Base-by-base conservation (phyloP, 305 asterid species). In the Lippia alba region DNA sequence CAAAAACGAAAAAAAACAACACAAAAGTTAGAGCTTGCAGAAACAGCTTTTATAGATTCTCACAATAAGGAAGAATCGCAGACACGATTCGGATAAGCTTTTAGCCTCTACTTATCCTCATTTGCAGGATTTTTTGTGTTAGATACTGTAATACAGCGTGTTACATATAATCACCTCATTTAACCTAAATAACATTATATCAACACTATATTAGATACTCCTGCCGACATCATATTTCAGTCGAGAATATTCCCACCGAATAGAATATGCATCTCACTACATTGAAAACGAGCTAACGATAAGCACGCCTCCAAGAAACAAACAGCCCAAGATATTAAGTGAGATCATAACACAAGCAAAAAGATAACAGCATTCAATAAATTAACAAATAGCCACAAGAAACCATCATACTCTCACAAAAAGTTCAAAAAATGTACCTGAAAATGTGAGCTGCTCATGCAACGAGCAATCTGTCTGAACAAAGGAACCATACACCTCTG, bases 401-500 rank as follows among this genome's bases (percentile, higher is more conserved):
- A 5, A 14, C 32, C 45, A 40, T 18, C 59, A 24, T 32, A 24
- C 30, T 24, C 30, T 24, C 30, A 24, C 30, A 24, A 36, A 36
- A 36, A 36, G 9, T 2, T 1, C 41, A 19, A 32, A 20, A 32
- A 20, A 77, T 81, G 51, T 65, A 89, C 92, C 90, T 85, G 92
- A 78, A 86, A 86, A 75, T 88, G 95, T 15, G 84, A 89, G 78
- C 96, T 86, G 82, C 89, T 86, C 74, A 88, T 61, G 77, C 90
- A 86, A 39, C 86, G 86, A 44, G 83, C 82, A 71, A 88, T 84
- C 74, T 84, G 90, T 56, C 77, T 86, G 64, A 89, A 89, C 75
- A 89, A 73, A 34, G 96, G 96, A 24, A 86, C 96, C 91, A 86
- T 81, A 46, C 91, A 83, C 15, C 89, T 86, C 77, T 86, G 89